Conservation (phyloP, 495 filamentous ascomycete genomes). For the Hypoxylon fragiforme region DNA sequence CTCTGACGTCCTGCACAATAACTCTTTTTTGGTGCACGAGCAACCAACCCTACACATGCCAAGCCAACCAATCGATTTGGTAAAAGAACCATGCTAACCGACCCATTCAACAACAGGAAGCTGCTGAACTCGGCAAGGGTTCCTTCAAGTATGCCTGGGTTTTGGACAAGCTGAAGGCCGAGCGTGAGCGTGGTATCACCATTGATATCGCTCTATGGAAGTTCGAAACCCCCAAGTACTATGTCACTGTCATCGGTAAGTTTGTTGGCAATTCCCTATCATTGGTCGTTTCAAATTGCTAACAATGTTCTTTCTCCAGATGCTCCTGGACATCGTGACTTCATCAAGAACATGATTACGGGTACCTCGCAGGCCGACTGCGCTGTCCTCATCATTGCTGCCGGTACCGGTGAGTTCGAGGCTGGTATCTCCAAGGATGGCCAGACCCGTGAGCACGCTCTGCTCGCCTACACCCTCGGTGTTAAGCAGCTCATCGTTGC, state of each 20-base stretch:
- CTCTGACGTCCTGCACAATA: conserved; percentile 32
- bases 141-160: conserved; percentile 99
- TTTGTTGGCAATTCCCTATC: conserved; percentile 6
- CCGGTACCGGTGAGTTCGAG: conserved; percentile 99
- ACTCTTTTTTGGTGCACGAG: conserved; percentile 39
- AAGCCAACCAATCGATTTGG: neutral
- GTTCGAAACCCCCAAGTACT: conserved; percentile 99
- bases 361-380: conserved; percentile 99
- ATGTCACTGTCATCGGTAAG: conserved; percentile 97
- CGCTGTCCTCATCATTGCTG: conserved; percentile 99
- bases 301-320: conserved; percentile 55
- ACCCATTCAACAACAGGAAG: conserved; percentile 72
- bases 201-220: conserved; percentile 99
- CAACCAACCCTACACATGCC: conserved; percentile 21
- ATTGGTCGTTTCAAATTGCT: conserved; percentile 17
- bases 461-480: conserved; percentile 99
- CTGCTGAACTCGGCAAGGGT: conserved; percentile 98
- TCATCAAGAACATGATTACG: conserved; percentile 99
- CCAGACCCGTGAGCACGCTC: conserved; percentile 99
- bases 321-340: conserved; percentile 99
- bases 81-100: conserved; percentile 25
- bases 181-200: conserved; percentile 99
- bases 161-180: conserved; percentile 99
- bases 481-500: conserved; percentile 99
- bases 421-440: conserved; percentile 99